Conservation (phyloP, 129 eudicot species). For the Calendula officinalis region DNA sequence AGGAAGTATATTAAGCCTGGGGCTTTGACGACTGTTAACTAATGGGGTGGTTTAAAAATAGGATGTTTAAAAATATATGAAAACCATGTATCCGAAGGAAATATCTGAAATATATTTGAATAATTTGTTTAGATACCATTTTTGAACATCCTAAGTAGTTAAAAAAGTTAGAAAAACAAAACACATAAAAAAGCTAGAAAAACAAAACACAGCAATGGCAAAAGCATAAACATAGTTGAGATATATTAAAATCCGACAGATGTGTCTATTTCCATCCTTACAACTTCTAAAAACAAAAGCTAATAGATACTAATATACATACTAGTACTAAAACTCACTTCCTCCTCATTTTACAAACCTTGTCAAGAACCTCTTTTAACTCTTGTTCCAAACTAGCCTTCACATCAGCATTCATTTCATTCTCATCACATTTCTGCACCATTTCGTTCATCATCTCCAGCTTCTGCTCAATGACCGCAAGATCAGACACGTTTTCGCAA, state of each 20-base stretch:
- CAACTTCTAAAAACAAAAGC: slow-evolving; percentile 11
- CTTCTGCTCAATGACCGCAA: slow-evolving; percentile 18
- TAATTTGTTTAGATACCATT: neutral
- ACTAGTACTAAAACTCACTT: slow-evolving; percentile 11
- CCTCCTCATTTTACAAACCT: slow-evolving; percentile 32
- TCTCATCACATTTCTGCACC: slow-evolving; percentile 11
- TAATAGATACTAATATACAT: neutral
- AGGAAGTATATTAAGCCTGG: too few relatives aligned
- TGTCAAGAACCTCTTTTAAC: slow-evolving; percentile 43
- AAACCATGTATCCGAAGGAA: too few relatives aligned
- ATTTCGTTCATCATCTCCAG: slow-evolving; percentile 17
- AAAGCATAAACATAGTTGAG: neutral
- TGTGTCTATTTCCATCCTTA: slow-evolving; percentile 17
- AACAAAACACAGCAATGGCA: neutral
- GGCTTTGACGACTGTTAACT: too few relatives aligned
- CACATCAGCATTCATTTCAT: slow-evolving; percentile 20
- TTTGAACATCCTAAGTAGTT: neutral
- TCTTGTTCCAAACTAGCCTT: slow-evolving; percentile 26
- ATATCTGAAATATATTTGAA: too few relatives aligned
- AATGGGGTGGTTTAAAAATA: too few relatives aligned
- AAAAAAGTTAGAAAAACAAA: too few relatives aligned
- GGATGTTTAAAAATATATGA: too few relatives aligned
- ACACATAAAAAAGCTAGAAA: neutral
- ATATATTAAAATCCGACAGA: neutral
- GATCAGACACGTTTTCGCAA: neutral